Conservation (phyloP, 257 asterid species). For the Solanum clarkiae region DNA sequence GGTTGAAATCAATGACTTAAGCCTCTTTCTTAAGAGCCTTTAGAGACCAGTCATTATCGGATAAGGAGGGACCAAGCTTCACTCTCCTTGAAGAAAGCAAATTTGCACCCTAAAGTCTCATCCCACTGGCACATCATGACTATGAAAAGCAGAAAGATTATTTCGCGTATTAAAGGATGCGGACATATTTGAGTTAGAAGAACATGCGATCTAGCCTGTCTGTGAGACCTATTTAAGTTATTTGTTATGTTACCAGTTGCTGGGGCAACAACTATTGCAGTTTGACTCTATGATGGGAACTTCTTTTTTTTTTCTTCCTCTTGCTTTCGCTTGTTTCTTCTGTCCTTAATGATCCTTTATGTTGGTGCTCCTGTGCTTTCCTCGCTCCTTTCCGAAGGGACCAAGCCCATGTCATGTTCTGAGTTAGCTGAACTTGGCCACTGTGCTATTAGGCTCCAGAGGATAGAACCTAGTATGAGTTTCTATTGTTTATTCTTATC, state of each 20-base stretch:
- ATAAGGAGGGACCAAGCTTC: background rate
- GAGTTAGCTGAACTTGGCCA: background rate
- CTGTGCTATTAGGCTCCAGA: background rate
- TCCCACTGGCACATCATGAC: background rate
- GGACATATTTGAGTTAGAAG: background rate
- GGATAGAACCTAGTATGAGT: background rate
- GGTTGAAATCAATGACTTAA: background rate
- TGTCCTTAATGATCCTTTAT: background rate
- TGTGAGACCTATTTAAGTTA: background rate
- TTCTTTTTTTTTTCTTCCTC: background rate
- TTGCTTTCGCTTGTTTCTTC: background rate
- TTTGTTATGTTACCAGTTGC: background rate
- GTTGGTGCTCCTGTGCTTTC: background rate
- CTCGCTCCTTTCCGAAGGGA: background rate
- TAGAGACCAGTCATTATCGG: background rate
- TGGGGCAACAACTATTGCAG: background rate
- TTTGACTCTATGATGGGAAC: background rate
- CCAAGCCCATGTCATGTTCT: background rate
- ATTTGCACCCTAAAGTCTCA: background rate
- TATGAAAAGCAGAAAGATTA: background rate
- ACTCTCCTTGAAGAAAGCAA: background rate
- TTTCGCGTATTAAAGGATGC: background rate
- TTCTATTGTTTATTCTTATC: background rate
- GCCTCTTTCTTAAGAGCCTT: background rate
- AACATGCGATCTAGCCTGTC: background rate